Evolutionary conservation across 805 yeast species (phyloP).

Genomic region (Kazachstania africana): DNA sequence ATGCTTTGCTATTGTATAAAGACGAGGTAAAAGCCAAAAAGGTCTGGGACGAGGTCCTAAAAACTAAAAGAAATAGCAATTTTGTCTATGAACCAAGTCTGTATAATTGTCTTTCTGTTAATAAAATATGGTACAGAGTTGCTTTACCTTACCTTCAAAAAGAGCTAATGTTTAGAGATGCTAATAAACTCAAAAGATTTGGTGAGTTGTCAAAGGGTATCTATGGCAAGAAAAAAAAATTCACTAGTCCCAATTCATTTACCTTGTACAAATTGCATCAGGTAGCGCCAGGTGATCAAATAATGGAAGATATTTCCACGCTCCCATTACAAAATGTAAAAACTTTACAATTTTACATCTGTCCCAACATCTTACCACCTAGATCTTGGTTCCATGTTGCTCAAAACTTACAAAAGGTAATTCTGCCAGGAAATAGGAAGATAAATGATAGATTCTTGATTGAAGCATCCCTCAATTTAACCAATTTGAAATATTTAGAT

Average conservation of each 20-base stretch:
- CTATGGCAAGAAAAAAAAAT: conserved; percentile 3
- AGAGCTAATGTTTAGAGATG: conserved; percentile 43
- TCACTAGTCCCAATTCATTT: conserved; percentile 15
- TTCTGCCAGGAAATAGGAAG: conserved; percentile 59
- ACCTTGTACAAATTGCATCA: conserved; percentile 48
- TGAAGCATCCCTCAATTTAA: conserved; percentile 41
- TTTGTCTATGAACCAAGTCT: conserved; percentile 24
- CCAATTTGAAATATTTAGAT: conserved; percentile 54
- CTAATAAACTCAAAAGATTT: conserved; percentile 34
- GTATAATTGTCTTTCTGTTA: conserved; percentile 56
- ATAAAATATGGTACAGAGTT: conserved; percentile 49
- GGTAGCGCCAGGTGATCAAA: conserved; percentile 43
- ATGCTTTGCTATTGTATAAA: conserved; percentile 57
- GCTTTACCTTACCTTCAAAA: conserved; percentile 45
- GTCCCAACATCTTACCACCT: conserved; percentile 60
- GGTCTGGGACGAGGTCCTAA: conserved; percentile 27
- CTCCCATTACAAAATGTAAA: conserved; percentile 37
- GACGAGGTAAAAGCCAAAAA: conserved; percentile 35
- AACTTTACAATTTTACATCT: conserved; percentile 74
- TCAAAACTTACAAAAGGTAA: conserved; percentile 28
- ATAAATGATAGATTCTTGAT: conserved; percentile 51
- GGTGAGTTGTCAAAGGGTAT: conserved; percentile 7
- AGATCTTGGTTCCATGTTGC: conserved; percentile 32
- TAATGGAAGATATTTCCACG: conserved; percentile 9
- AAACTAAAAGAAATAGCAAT: not conserved